These are phyloP conservation scores for Kodamaea plutei DNA, from an alignment of 1,139 yeast species.

Conservation along the genomic window DNA sequence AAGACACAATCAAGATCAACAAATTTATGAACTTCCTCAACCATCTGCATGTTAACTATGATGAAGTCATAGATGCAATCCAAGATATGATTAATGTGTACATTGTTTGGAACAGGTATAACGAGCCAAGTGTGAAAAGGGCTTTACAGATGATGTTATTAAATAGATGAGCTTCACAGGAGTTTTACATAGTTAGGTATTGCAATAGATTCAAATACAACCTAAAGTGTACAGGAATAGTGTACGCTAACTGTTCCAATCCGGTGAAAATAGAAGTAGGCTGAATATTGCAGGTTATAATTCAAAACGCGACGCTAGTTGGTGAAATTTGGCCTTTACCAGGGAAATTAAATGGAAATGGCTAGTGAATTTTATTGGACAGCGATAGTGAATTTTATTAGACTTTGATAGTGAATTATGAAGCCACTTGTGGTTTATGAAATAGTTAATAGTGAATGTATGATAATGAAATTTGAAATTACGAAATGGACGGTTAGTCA, in stretches of 20 bases:
- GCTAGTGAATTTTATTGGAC: too few species aligned
- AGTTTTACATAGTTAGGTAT: neutral
- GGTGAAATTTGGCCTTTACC: too few species aligned
- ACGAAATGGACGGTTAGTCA: too few species aligned
- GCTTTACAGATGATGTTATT: conserved; percentile 41
- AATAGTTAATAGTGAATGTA: too few species aligned
- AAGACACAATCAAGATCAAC: conserved; percentile 42
- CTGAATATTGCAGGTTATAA: too few species aligned
- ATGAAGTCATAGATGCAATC: conserved; percentile 71
- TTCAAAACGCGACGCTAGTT: neutral
- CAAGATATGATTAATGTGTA: conserved; percentile 79
- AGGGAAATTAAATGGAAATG: too few species aligned
- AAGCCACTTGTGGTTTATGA: too few species aligned
- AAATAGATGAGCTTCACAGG: conserved; percentile 24
- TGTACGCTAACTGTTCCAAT: too few species aligned
- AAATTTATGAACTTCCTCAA: conserved; percentile 65
- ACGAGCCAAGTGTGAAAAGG: conserved; percentile 50
- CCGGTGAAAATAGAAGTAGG: too few species aligned
- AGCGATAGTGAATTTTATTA: too few species aligned
- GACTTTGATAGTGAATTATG: too few species aligned
- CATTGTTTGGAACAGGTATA: conserved; percentile 80
- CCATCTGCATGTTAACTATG: conserved; percentile 70
- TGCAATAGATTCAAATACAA: neutral
- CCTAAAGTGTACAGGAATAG: neutral
- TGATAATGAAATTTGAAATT: too few species aligned